Base-by-base conservation (phyloP, 768 basidiomycete species). In the Clavulina sp. region DNA sequence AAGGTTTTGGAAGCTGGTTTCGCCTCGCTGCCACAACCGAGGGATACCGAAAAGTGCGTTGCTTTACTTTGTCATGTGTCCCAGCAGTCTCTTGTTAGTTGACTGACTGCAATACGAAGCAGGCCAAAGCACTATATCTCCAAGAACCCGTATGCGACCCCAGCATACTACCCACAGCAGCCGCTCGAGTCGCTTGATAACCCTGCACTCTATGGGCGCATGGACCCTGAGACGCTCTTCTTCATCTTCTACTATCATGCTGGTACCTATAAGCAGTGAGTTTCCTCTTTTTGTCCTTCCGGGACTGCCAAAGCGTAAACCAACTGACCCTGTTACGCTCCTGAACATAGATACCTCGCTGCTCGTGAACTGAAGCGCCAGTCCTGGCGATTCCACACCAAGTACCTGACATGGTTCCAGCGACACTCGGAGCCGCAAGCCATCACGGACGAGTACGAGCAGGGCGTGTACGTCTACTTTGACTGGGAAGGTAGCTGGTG, bases 401-500 rank as follows among this genome's bases (percentile, higher is more conserved):
- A 97, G 68, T 99, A 96, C 64, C 70, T 99, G 55, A 99, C 95
- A 29, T 99, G 95, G 92, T 99, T 99, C 77, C 95, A 97, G 65
- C 78, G 95, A 33, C 88, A 95, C 61, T 91, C 88, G 23, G 92
- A 97, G 61, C 95, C 95, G 5, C 88, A 93, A 61, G 91, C 91
- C 1, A 96, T 99, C 64, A 99, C 95, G 49, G 93, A 97, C 60
- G 93, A 97, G 64, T 99, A 96, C 65, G 95, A 99, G 67, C 92
- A 97, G 69, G 95, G 95, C 13, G 89, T 95, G 13, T 99, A 99
- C 66, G 85, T 95, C 31, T 99, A 99, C 73, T 96, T 97, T 65
- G 93, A 96, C 67, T 96, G 92, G 92, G 92, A 96, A 65, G 88
- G 88, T 48, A 87, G 85, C 57, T 99, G 93, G 95, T 95, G 91